Base-by-base conservation (phyloP, 2,329 filamentous ascomycete species). In the Proliferodiscus dingleyae region DNA sequence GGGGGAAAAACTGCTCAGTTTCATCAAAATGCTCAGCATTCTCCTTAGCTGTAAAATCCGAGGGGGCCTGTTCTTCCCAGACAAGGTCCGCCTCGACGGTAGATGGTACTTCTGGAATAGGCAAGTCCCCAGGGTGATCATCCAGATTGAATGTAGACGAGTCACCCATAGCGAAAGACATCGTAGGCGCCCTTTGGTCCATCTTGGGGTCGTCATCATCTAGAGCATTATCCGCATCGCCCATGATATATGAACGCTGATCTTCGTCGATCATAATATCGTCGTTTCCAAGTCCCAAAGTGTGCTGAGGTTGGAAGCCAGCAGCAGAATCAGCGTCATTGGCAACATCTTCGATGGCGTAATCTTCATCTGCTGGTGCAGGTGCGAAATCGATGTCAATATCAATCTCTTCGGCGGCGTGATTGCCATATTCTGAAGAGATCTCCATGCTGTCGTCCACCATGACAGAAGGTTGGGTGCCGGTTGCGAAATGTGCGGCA, bases 361-460 rank as follows among this genome's bases (percentile, higher is more conserved):
- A 69, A 53, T 80, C 74, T 54, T 80, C 75, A 48, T 82, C 71
- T 21, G 64, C 61, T 23, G 60, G 56, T 13, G 60, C 62, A 37
- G 59, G 62, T 57, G 68, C 65, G 49, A 73, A 61, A 53, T 80
- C 78, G 49, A 83, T 69, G 53, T 83, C 79, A 49, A 83, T 78
- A 47, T 80, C 76, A 44, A 77, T 74, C 45, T 68, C 69, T 43
- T 75, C 71, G 34, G 62, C 59, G 38, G 49, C 56, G 41, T 58
- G 50, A 18, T 57, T 63, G 37, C 66, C 70, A 46, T 64, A 58
- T 19, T 72, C 69, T 33, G 74, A 68, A 57, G 75, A 68, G 58
- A 82, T 68, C 51, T 80, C 75, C 76, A 79, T 79, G 45, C 57
- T 67, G 43, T 74, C 69, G 45, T 71, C 70, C 37, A 64, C 56